Conservation (phyloP, 768 basidiomycete species). For the Gymnopilus junonius region DNA sequence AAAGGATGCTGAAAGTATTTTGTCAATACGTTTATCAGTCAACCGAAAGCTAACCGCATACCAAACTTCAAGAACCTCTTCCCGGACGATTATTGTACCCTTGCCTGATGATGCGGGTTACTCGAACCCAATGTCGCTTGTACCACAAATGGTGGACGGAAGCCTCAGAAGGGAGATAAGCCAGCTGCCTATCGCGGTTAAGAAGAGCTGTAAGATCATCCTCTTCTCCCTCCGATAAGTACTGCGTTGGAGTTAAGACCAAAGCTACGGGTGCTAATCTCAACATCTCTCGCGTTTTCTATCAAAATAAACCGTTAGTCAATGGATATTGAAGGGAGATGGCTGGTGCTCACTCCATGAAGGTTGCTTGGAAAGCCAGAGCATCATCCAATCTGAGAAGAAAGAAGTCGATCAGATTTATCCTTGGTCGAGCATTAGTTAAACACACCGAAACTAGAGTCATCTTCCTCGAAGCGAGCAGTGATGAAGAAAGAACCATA, state of each 20-base stretch:
- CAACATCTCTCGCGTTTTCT: slow-evolving; percentile 50
- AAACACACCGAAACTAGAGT: slow-evolving; percentile 59
- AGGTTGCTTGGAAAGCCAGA: too few relatives aligned
- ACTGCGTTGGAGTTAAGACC: slow-evolving; percentile 35
- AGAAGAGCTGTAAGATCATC: slow-evolving; percentile 29
- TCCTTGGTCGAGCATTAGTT: too few relatives aligned
- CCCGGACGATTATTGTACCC: slow-evolving; percentile 35
- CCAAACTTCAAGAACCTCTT: slow-evolving; percentile 48
- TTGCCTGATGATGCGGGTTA: slow-evolving; percentile 41
- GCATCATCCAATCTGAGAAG: too few relatives aligned
- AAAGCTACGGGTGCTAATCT: slow-evolving; percentile 50
- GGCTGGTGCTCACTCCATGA: slow-evolving; percentile 52
- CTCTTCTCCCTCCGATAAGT: slow-evolving; percentile 42
- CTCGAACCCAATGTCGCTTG: slow-evolving; percentile 45
- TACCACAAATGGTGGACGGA: slow-evolving; percentile 52
- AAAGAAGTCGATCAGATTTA: too few relatives aligned
- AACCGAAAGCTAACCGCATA: too few relatives aligned
- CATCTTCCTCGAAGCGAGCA: slow-evolving; percentile 61
- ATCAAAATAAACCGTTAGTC: slow-evolving; percentile 8
- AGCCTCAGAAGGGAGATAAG: slow-evolving; percentile 47
- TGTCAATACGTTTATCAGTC: neutral
- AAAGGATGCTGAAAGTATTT: slow-evolving; percentile 44
- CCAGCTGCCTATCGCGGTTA: slow-evolving; percentile 35
- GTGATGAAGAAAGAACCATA: slow-evolving; percentile 64
- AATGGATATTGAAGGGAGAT: neutral